A percentile compares a stretch with the other conserved stretches of the same genome.
These are phyloP conservation scores for Rhodosporidiobolus odoratus DNA, from an alignment of 768 basidiomycete species.

Conservation along the genomic window DNA sequence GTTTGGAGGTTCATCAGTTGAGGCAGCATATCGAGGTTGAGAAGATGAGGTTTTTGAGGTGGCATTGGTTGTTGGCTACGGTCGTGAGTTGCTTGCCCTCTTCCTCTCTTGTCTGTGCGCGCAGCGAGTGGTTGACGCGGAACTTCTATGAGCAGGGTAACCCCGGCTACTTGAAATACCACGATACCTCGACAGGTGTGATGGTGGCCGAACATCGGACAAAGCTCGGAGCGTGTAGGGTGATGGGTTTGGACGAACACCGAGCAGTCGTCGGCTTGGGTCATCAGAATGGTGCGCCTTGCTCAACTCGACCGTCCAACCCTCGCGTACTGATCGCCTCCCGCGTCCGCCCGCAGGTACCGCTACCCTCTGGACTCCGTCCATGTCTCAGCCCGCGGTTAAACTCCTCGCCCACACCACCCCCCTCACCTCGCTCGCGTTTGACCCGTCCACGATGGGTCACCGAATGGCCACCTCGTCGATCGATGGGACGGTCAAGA, in stretches of 20 bases:
- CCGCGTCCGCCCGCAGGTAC: conserved; percentile 46
- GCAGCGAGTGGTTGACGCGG: too few species aligned
- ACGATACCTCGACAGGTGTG: conserved; percentile 89
- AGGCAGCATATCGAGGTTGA: conserved; percentile 83
- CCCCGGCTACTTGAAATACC: conserved; percentile 87
- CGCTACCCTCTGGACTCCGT: conserved; percentile 96
- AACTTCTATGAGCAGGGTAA: conserved; percentile 74
- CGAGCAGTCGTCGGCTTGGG: conserved; percentile 92
- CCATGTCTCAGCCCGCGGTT: conserved; percentile 82
- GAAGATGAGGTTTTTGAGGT: conserved; percentile 83
- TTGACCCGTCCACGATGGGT: conserved; percentile 80
- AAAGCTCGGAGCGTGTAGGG: conserved; percentile 73
- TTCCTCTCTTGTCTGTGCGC: not conserved
- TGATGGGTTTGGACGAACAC: conserved; percentile 86
- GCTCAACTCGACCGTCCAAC: not conserved
- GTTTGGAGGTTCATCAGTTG: conserved; percentile 82
- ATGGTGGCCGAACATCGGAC: conserved; percentile 82
- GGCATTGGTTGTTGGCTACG: conserved; percentile 86
- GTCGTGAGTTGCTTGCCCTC: conserved; percentile 55
- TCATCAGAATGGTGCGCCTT: conserved; percentile 69
- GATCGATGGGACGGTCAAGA: conserved; percentile 77
- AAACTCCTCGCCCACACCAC: conserved; percentile 86
- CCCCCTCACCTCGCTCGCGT: conserved; percentile 69
- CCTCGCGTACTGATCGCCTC: not conserved
- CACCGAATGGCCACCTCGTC: conserved; percentile 88